Percentiles rank a stretch among this genome's conserved stretches.
phyloP scores from a whole-genome alignment of 768 basidiomycete species.

The Ramaria sp. region DNA sequence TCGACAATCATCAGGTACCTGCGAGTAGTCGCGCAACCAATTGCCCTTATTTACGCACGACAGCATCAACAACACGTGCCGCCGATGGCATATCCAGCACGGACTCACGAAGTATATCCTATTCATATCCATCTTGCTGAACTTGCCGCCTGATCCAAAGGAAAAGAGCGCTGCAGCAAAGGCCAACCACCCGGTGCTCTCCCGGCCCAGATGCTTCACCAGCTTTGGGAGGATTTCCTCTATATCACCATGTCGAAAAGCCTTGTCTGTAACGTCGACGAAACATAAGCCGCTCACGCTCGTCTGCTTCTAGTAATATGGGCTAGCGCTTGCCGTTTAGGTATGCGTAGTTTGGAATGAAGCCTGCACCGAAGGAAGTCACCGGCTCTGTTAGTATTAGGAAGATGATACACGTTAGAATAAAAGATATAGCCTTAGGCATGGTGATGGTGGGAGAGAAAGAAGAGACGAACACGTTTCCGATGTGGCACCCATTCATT shows the following conservation, averaged over 20 bases:
- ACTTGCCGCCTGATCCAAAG: slow-evolving; percentile 41
- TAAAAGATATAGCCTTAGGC: background rate
- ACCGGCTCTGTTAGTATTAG: slow-evolving; percentile 33
- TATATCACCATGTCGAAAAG: slow-evolving; percentile 70
- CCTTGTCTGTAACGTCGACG: slow-evolving; percentile 58
- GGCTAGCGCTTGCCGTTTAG: slow-evolving; percentile 42
- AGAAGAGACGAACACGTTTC: background rate
- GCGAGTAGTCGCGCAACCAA: slow-evolving; percentile 63
- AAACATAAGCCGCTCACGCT: background rate
- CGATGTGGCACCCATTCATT: too few species aligned
- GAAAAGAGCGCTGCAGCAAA: slow-evolving; percentile 31
- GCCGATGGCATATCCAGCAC: background rate
- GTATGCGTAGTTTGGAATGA: slow-evolving; percentile 64
- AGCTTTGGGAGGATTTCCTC: slow-evolving; percentile 56
- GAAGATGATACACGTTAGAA: slow-evolving; percentile 4
- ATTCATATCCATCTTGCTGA: slow-evolving; percentile 55
- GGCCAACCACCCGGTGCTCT: slow-evolving; percentile 21
- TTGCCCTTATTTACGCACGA: slow-evolving; percentile 40
- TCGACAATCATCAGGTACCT: slow-evolving; percentile 32
- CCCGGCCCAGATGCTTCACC: slow-evolving; percentile 33
- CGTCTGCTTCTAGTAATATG: too few species aligned
- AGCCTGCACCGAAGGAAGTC: slow-evolving; percentile 52
- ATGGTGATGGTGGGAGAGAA: background rate
- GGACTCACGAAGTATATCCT: slow-evolving; percentile 49
- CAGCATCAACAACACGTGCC: background rate